phyloP scores from a whole-genome alignment of 805 yeast genomes.

The Ogataea ganodermae region DNA sequence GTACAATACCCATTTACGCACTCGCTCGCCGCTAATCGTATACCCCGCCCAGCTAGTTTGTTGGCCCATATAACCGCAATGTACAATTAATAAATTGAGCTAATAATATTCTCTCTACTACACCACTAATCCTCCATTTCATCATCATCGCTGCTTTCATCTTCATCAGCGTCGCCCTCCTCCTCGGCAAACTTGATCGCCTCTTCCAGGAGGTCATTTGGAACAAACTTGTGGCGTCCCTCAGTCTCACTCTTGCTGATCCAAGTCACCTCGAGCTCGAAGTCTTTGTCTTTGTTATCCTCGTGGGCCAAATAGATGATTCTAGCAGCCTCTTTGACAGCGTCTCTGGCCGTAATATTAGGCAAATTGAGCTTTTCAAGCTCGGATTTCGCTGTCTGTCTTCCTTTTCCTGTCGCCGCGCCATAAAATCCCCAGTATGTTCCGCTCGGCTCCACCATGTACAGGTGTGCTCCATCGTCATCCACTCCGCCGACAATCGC shows the following conservation, averaged over 20 bases:
- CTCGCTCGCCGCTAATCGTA: neutral
- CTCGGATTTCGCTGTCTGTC: constrained; percentile 97
- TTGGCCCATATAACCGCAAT: too few relatives aligned
- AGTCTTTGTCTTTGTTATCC: constrained; percentile 96
- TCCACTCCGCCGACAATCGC: constrained; percentile 94
- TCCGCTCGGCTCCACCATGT: constrained; percentile 98
- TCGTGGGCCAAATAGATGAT: constrained; percentile 94
- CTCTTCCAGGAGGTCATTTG: constrained; percentile 75
- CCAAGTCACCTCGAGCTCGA: constrained; percentile 95
- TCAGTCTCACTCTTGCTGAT: constrained; percentile 71
- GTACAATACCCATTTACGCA: neutral
- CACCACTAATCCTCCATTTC: constrained; percentile 36
- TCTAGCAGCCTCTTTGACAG: constrained; percentile 90
- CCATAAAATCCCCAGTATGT: constrained; percentile 96
- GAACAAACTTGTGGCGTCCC: constrained; percentile 79
- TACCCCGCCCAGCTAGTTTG: too few relatives aligned
- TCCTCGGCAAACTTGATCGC: constrained; percentile 84
- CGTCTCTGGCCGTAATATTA: constrained; percentile 71
- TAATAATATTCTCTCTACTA: too few relatives aligned
- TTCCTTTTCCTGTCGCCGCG: constrained; percentile 97
- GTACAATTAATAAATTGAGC: too few relatives aligned
- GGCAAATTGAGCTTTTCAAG: constrained; percentile 84
- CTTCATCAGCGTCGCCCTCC: constrained; percentile 71
- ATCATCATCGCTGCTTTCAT: constrained; percentile 35
- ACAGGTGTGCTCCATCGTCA: constrained; percentile 79